Percentiles rank a stretch among this genome's conserved stretches.
Conservation (phyloP, 2,329 filamentous ascomycete species). For the Arthrocladium fulminans region DNA sequence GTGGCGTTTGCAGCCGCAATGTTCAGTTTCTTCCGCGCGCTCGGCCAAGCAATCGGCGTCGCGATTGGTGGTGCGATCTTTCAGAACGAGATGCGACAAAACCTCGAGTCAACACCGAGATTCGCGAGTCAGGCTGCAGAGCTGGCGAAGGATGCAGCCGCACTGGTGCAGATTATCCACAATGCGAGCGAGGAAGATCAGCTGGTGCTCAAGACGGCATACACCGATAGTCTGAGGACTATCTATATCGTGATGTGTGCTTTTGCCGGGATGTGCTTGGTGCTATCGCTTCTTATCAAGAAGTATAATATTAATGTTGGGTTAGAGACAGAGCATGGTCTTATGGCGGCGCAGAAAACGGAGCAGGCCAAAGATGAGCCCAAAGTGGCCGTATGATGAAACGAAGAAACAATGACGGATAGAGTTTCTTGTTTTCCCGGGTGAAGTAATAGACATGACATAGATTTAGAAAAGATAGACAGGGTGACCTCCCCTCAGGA, state of each 20-base stretch:
- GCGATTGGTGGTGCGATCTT: conserved; percentile 61
- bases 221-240: conserved; percentile 44
- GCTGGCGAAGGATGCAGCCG: conserved; percentile 51
- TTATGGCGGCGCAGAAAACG: conserved; percentile 34
- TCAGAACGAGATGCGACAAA: conserved; percentile 53
- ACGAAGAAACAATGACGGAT: no score
- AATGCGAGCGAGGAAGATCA: conserved; percentile 38
- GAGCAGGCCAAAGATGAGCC: neutral
- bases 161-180: conserved; percentile 51
- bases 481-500: no score
- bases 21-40: conserved; percentile 57
- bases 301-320: conserved; percentile 43
- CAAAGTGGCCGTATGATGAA: neutral
- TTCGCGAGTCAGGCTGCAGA: conserved; percentile 41
- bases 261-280: conserved; percentile 42
- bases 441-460: no score
- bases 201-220: conserved; percentile 42
- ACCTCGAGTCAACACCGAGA: conserved; percentile 41
- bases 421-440: no score
- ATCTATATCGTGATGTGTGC: conserved; percentile 51
- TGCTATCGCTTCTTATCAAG: conserved; percentile 44
- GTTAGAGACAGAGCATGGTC: conserved; percentile 42
- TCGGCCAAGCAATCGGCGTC: conserved; percentile 58
- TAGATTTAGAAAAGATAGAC: no score
- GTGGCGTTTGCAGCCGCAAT: conserved; percentile 55